Percentiles rank a stretch among this genome's conserved stretches.
phyloP scores from a whole-genome alignment of 2,329 filamentous ascomycete species.

The Cladosporium oxysporum region DNA sequence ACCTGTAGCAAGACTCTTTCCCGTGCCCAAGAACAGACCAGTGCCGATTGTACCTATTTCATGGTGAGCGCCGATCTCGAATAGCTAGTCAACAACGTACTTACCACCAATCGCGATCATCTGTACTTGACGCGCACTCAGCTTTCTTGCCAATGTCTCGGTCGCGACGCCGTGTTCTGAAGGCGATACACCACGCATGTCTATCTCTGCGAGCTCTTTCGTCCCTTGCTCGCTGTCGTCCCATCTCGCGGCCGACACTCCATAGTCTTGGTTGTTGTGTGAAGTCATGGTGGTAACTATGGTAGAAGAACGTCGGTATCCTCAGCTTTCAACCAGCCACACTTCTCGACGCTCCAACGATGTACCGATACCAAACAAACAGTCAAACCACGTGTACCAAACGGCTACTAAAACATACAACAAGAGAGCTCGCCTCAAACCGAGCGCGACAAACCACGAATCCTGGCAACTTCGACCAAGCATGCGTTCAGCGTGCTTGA shows the following conservation, averaged over 20 bases:
- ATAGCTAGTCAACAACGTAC: background rate
- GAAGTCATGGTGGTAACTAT: background rate
- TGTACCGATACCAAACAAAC: background rate
- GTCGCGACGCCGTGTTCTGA: background rate
- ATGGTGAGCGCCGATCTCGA: conserved; percentile 62
- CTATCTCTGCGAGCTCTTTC: conserved; percentile 11
- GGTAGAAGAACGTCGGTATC: background rate
- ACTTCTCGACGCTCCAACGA: background rate
- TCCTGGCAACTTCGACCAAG: background rate
- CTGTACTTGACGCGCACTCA: conserved; percentile 58
- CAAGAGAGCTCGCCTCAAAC: background rate
- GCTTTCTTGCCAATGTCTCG: conserved; percentile 50
- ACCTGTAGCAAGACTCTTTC: conserved; percentile 50
- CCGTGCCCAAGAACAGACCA: conserved; percentile 61
- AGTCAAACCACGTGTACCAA: background rate
- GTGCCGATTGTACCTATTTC: conserved; percentile 37
- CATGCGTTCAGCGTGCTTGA: background rate
- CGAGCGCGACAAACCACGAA: background rate
- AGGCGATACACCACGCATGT: background rate
- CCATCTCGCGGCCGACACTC: background rate
- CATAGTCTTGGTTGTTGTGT: background rate
- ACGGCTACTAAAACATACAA: background rate
- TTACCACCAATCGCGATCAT: conserved; percentile 67
- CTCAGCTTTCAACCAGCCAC: background rate
- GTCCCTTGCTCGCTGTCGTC: conserved; percentile 8